Base-by-base conservation (phyloP, 305 asterid genomes). In the Fraxinus angustifolia region DNA sequence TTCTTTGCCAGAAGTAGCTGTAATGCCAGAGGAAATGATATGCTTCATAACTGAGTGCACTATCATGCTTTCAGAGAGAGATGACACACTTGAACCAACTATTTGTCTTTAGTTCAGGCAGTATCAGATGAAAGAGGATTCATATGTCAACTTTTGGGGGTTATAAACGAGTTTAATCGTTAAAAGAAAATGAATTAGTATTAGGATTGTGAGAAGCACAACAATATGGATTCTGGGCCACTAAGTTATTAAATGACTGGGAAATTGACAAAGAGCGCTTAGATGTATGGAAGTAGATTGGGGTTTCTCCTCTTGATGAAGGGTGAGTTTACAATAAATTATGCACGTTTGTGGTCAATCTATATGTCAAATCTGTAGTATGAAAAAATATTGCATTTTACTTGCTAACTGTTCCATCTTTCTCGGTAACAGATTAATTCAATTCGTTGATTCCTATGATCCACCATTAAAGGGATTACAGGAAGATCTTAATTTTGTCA, bases 401-500 rank as follows among this genome's bases (percentile, higher is more conserved):
- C 71, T 70, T 56, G 78, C 83, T 84, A 71, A 89, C 85, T 75
- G 75, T 42, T 56, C 81, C 38, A 76, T 80, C 81, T 71, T 40
- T 48, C 21, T 83, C 31, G 81, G 76, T 90, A 67, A 68, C 97
- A 94, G 98, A 91, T 87, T 96, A 88, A 85, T 93, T 85, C 98
- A 94, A 80, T 96, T 94, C 85, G 90, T 96, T 38, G 99, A 96
- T 89, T 93, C 99, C 58, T 96, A 93, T 76, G 98, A 94, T 92
- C 98, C 98, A 77, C 97, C 98, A 77, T 80, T 94, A 91, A 96
- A 94, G 92, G 99, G 99, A 85, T 91, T 96, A 83, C 98, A 94
- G 86, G 99, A 96, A 89, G 99, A 96, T 87, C 97, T 96, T 87
- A 96, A 96, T 88, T 94, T 96, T 77, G 99, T 96, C 87, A 94